phyloP scores from a whole-genome alignment of 345 rosid species.

The Acer negundo region DNA sequence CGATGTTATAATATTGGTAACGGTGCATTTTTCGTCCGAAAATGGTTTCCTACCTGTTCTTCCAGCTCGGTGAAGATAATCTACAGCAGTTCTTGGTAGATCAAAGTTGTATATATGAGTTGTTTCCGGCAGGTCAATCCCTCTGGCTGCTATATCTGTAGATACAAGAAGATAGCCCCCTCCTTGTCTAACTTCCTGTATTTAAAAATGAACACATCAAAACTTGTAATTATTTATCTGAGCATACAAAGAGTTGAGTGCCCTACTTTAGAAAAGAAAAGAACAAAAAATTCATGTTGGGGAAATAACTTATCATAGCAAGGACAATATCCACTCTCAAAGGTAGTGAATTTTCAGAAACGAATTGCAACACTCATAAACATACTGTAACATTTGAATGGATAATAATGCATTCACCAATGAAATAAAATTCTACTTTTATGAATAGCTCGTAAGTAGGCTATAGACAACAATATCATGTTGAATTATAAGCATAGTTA shows the following conservation, averaged over 20 bases:
- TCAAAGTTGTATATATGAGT: constrained; percentile 91
- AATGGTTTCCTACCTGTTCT: constrained; percentile 92
- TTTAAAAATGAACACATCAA: constrained; percentile 2
- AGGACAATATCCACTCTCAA: not conserved
- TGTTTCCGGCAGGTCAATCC: constrained; percentile 88
- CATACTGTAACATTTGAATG: not conserved
- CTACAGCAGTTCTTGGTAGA: constrained; percentile 75
- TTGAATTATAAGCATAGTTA: not conserved
- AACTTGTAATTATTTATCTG: not conserved
- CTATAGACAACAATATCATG: not conserved
- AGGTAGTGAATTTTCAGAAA: not conserved
- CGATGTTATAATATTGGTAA: constrained; percentile 60
- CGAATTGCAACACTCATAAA: not conserved
- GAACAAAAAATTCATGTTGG: not conserved
- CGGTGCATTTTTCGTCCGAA: constrained; percentile 71
- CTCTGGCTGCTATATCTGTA: constrained; percentile 92
- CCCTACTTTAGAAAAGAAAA: not conserved
- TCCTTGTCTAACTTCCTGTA: constrained; percentile 76
- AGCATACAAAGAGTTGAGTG: not conserved
- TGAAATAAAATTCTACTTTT: not conserved
- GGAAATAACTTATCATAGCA: not conserved
- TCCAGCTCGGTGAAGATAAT: constrained; percentile 93
- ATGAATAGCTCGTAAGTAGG: not conserved
- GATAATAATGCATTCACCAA: not conserved
- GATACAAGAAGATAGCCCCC: constrained; percentile 84